These are phyloP conservation scores for Fraxinus paxiana DNA, from an alignment of 305 asterid genomes.

Conservation along the genomic window DNA sequence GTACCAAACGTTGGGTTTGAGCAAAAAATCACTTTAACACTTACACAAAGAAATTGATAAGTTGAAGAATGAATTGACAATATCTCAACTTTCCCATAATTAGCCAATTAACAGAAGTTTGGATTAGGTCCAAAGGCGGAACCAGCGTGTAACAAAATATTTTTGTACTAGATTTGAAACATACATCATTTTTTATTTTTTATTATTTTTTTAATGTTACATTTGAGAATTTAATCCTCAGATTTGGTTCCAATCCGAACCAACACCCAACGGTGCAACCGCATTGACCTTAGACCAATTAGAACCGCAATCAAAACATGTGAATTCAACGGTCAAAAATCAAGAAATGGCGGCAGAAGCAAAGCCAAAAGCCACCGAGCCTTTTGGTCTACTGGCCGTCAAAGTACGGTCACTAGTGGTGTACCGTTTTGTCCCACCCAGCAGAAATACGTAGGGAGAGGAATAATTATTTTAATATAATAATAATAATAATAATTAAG, in stretches of 20 bases:
- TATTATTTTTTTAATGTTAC: no score
- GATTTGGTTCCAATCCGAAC: background rate
- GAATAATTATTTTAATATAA: background rate
- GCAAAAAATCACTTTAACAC: no score
- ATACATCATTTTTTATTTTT: no score
- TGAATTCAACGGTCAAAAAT: background rate
- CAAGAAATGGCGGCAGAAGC: background rate
- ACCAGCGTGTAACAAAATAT: no score
- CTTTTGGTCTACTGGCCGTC: background rate
- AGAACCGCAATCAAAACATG: background rate
- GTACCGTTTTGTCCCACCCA: background rate
- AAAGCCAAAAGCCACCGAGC: background rate
- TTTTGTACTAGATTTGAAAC: no score
- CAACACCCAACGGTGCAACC: background rate
- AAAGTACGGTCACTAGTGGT: background rate
- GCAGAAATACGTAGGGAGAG: background rate
- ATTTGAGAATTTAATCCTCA: background rate
- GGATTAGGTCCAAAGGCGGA: background rate
- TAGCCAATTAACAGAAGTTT: background rate
- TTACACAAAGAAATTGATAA: no score
- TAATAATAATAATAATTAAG: no score
- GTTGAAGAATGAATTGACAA: background rate
- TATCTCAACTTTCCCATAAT: background rate
- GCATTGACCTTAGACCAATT: background rate
- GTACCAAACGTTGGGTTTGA: background rate